Evolutionary conservation across 345 rosid species (phyloP), one percentile per base, ranked within the genome.

Genomic region (Fremontodendron californicum): DNA sequence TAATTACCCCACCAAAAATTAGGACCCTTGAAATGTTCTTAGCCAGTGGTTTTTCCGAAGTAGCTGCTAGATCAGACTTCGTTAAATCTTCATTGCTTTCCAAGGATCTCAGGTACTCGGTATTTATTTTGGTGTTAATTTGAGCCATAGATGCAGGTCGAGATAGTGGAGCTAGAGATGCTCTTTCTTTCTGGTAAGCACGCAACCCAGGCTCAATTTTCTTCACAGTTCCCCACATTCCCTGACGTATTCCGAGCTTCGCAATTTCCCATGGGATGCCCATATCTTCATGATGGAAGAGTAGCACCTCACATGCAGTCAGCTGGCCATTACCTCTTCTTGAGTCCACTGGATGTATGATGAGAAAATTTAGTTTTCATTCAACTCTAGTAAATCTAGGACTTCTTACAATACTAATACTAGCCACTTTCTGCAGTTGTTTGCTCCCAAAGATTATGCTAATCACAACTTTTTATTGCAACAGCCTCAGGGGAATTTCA

Each of bases 151-250:
- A 75, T 4, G 89, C 96, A 1, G 85, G 54, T 23, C 77, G 85
- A 18, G 97, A 90, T 66, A 88, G 85, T 21, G 77, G 81, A 42
- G 80, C 77, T 6, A 81, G 88, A 0, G 86, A 80, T 58, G 86
- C 83, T 81, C 98, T 83, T 73, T 82, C 87, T 37, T 82, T 86
- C 79, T 92, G 94, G 86, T 90, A 94, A 62, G 87, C 83, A 12
- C 84, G 89, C 74, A 94, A 74, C 25, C 93, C 96, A 0, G 92
- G 93, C 75, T 92, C 96, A 25, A 92, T 84, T 85, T 92, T 92
- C 91, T 92, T 94, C 74, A 92, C 97, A 0, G 89, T 85, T 79
- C 93, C 92, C 94, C 98, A 94, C 94, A 94, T 92, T 67, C 97
- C 96, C 71, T 87, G 92, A 55, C 93, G 85, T 21, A 94, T 75